Percentiles rank a stretch among this genome's conserved stretches.
Conservation (phyloP, 306 rosid genomes). For the Pterocarpus macrocarpus region DNA sequence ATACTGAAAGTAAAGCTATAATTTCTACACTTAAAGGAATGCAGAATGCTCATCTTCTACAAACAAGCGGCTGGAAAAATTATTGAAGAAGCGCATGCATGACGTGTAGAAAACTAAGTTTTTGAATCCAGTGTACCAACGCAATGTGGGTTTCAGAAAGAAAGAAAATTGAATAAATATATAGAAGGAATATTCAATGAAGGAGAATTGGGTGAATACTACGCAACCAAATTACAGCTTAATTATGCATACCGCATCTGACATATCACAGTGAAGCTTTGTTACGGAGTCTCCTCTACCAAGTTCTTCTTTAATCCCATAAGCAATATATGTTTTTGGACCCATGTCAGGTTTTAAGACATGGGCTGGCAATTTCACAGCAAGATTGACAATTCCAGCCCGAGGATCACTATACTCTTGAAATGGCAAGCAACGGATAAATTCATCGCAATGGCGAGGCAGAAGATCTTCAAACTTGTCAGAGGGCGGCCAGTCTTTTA, state of each 20-base stretch:
- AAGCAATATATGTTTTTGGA: slow-evolving; percentile 89
- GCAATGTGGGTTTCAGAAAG: slow-evolving; percentile 22
- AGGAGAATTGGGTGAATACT: slow-evolving; percentile 4
- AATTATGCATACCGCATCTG: slow-evolving; percentile 78
- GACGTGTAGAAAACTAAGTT: slow-evolving; percentile 1
- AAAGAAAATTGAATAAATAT: slow-evolving; percentile 13
- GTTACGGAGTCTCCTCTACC: slow-evolving; percentile 96
- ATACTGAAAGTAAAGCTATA: slow-evolving; percentile 8
- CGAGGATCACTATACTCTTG: slow-evolving; percentile 88
- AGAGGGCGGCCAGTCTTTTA: slow-evolving; percentile 97
- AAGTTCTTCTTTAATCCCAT: slow-evolving; percentile 79
- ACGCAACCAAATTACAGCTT: slow-evolving; percentile 26
- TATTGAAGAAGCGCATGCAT: not conserved
- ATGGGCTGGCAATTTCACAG: slow-evolving; percentile 81
- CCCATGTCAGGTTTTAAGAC: slow-evolving; percentile 92
- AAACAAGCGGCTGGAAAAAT: slow-evolving; percentile 12
- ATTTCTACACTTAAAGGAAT: slow-evolving; percentile 21
- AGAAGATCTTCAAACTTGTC: slow-evolving; percentile 84
- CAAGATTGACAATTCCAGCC: slow-evolving; percentile 78
- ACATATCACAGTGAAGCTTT: slow-evolving; percentile 92
- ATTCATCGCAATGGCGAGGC: slow-evolving; percentile 95
- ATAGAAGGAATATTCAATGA: slow-evolving; percentile 30
- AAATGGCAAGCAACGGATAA: slow-evolving; percentile 77
- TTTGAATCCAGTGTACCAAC: slow-evolving; percentile 34
- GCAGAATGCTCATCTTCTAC: slow-evolving; percentile 15